A percentile compares a stretch with the other conserved stretches of the same genome.
Evolutionary conservation across 2,329 filamentous ascomycete genomes (phyloP).

Genomic region (Fonsecaea nubica): DNA sequence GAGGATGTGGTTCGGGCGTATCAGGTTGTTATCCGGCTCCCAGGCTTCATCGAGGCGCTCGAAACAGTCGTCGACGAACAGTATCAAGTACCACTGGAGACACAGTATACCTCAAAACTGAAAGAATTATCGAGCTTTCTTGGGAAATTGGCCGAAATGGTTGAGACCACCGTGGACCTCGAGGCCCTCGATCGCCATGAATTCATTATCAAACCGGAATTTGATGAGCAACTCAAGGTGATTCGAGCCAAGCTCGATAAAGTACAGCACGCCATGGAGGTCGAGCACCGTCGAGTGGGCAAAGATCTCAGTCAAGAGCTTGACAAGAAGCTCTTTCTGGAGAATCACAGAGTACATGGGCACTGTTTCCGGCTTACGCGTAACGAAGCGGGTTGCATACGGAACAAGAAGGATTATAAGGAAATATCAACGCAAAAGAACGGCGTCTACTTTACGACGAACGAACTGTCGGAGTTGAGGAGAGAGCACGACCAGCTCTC

Average conservation of each 20-base stretch:
- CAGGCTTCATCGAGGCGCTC: constrained; percentile 85
- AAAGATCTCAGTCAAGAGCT: constrained; percentile 85
- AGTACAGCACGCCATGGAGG: constrained; percentile 79
- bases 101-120: constrained; percentile 84
- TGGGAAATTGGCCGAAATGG: constrained; percentile 92
- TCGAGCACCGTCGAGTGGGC: constrained; percentile 77
- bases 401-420: constrained; percentile 86
- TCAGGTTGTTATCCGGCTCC: constrained; percentile 89
- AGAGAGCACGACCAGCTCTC: constrained; percentile 94
- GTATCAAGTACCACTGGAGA: constrained; percentile 85
- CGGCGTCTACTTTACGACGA: constrained; percentile 96
- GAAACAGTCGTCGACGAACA: constrained; percentile 95
- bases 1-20: constrained; percentile 97
- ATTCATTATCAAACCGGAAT: constrained; percentile 98
- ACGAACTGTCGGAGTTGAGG: constrained; percentile 76
- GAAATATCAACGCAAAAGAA: constrained; percentile 99
- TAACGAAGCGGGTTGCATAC: constrained; percentile 88
- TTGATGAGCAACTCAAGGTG: constrained; percentile 85
- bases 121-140: constrained; percentile 77
- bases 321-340: constrained; percentile 98
- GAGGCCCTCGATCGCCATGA: constrained; percentile 96
- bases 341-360: constrained; percentile 93
- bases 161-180: constrained; percentile 95
- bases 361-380: constrained; percentile 95
- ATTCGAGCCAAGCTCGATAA: constrained; percentile 91